Evolutionary conservation across 2,329 filamentous ascomycete species (phyloP).

Genomic region (Pseudogymnoascus sp.): DNA sequence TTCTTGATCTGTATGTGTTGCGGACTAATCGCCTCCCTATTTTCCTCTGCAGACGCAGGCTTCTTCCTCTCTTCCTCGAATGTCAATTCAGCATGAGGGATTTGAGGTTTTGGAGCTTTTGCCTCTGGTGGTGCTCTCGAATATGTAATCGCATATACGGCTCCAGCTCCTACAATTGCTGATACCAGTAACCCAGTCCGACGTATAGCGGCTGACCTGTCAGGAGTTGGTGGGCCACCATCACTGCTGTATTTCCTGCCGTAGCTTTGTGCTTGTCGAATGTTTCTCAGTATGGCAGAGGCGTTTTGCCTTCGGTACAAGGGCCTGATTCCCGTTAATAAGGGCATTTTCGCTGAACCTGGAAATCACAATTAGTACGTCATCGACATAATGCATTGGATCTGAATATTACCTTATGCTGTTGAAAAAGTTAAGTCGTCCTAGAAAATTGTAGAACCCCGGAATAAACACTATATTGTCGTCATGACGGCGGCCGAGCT

Average conservation of each 20-base stretch:
- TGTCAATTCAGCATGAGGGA: slow-evolving; percentile 43
- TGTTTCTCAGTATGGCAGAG: not conserved
- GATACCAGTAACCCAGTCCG: slow-evolving; percentile 19
- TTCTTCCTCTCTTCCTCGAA: slow-evolving; percentile 59
- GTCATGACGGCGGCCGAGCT: slow-evolving; percentile 7
- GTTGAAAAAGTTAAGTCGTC: not conserved
- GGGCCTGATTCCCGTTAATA: slow-evolving; percentile 3
- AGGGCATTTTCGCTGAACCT: not conserved
- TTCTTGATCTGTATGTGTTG: slow-evolving; percentile 82
- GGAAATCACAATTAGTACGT: not conserved
- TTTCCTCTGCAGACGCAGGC: slow-evolving; percentile 57
- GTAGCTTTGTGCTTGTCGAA: slow-evolving; percentile 3
- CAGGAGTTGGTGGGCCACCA: not conserved
- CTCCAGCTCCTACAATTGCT: slow-evolving; percentile 18
- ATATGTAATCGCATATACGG: slow-evolving; percentile 21
- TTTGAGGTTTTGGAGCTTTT: slow-evolving; percentile 16
- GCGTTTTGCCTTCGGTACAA: not conserved
- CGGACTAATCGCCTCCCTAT: slow-evolving; percentile 67
- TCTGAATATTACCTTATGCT: not conserved
- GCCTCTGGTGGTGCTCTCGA: slow-evolving; percentile 23
- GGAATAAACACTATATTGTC: not conserved
- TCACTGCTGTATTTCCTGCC: not conserved
- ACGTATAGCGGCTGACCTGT: slow-evolving; percentile 6
- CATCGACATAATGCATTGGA: not conserved
- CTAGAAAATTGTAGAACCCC: not conserved